These are phyloP conservation scores for Pythium scleroteichum DNA, from an alignment of 352 stramenopile species.

Conservation along the genomic window DNA sequence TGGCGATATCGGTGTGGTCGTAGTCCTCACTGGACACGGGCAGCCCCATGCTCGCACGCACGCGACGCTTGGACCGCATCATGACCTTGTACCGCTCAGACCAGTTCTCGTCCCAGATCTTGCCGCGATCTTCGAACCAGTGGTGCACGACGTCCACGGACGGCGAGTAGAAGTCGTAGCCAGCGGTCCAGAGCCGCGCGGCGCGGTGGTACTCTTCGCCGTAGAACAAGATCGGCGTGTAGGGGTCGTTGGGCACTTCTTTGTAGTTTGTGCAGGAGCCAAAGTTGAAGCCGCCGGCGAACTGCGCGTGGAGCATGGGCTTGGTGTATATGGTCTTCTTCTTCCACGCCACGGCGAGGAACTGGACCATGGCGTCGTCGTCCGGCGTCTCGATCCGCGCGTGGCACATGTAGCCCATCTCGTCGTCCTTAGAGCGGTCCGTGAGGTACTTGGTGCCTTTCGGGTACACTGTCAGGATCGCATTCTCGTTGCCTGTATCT, in stretches of 20 bases:
- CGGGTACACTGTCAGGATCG: conserved; percentile 79
- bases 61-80: conserved; percentile 64
- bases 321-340: conserved; percentile 58
- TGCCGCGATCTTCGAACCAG: conserved; percentile 73
- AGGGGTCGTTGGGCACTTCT: conserved; percentile 75
- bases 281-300: conserved; percentile 81
- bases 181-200: conserved; percentile 66
- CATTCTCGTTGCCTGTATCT: conserved; percentile 53
- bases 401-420: conserved; percentile 71
- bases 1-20: conserved; percentile 64
- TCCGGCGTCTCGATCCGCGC: conserved; percentile 69
- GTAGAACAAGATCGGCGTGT: conserved; percentile 75
- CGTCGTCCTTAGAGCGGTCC: conserved; percentile 44
- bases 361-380: conserved; percentile 73
- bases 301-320: conserved; percentile 68
- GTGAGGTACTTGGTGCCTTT: conserved; percentile 60
- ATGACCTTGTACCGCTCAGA: conserved; percentile 52
- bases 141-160: conserved; percentile 71
- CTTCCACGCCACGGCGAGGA: conserved; percentile 57
- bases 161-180: conserved; percentile 80
- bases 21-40: conserved; percentile 64
- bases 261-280: conserved; percentile 56
- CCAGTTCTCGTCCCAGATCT: conserved; percentile 81
- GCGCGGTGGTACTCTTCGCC: conserved; percentile 79
- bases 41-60: conserved; percentile 56